These are phyloP conservation scores for Kwoniella pini DNA, from an alignment of 768 basidiomycete species.

Conservation along the genomic window DNA sequence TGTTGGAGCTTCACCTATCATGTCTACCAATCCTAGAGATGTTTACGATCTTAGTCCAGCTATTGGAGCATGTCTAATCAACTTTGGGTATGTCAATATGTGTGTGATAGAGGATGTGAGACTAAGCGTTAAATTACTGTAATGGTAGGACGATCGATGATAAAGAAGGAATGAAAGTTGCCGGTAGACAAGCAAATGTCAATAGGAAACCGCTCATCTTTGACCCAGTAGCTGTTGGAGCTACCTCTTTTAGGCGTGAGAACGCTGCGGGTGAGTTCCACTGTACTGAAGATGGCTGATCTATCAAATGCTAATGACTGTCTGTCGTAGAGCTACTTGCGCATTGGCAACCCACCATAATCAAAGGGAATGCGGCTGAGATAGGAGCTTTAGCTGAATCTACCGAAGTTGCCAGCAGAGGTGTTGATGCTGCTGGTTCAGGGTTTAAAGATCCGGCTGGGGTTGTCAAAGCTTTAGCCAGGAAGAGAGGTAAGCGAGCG, in stretches of 20 bases:
- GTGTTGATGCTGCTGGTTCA: slow-evolving; percentile 79
- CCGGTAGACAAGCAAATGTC: slow-evolving; percentile 67
- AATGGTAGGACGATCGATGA: slow-evolving; percentile 55
- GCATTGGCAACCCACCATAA: slow-evolving; percentile 80
- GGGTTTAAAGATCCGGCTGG: slow-evolving; percentile 73
- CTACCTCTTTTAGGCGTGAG: slow-evolving; percentile 68
- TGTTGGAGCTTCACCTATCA: slow-evolving; percentile 85
- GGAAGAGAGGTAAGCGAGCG: slow-evolving; percentile 67
- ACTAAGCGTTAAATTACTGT: background rate
- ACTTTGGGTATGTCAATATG: slow-evolving; percentile 75
- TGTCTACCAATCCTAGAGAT: slow-evolving; percentile 81
- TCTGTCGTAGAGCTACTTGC: slow-evolving; percentile 67
- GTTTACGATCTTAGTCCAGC: slow-evolving; percentile 73
- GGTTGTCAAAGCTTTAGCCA: slow-evolving; percentile 71
- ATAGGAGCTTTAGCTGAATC: slow-evolving; percentile 77
- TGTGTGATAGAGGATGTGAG: too few species aligned
- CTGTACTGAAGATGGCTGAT: too few species aligned
- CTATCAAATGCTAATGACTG: too few species aligned
- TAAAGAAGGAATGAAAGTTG: slow-evolving; percentile 72
- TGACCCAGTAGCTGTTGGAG: slow-evolving; percentile 90
- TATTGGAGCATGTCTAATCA: slow-evolving; percentile 72
- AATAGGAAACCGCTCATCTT: slow-evolving; percentile 76
- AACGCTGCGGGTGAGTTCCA: slow-evolving; percentile 64
- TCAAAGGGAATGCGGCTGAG: slow-evolving; percentile 89
- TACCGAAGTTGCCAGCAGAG: slow-evolving; percentile 71